Base-by-base conservation (phyloP, 2,329 filamentous ascomycete species). In the Fusarium begoniae region DNA sequence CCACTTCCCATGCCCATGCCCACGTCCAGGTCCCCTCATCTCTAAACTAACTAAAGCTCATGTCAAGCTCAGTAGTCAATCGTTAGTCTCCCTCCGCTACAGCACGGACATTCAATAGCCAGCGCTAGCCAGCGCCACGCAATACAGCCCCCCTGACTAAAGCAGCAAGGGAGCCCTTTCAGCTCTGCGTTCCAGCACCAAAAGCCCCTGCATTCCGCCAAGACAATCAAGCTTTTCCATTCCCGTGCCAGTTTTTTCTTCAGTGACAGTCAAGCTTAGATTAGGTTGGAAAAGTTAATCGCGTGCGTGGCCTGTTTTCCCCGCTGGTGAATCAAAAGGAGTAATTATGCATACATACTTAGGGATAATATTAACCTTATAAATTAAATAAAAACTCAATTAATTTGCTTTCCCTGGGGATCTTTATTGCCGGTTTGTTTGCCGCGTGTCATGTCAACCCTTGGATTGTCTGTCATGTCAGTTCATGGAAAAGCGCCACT, bases 91-190 rank as follows among this genome's bases (percentile, higher is more conserved):
- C 18, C 35, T 40, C 35, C 24, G 35, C 4, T 22, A 2, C 35
- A 54, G 35, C 35, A 54, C 51, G 14, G 35, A 40, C 35, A 26
- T 9, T 4, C 24, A 40, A 54, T 40, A 54, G 20, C 20, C 24
- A 54, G 48, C 51, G 51, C 51, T 40, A 54, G 20, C 18, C 24
- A 54, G 48, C 51, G 51, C 51, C 51, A 40, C 51, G 51, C 51
- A 54, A 54, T 54, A 38, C 17, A 17, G 10, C 6, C 51, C 51
- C 51, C 50, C 50, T 54, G 24, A 54, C 51, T 54, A 28, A 38
- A 54, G 5, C 20, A 22, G 38, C 50, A 69, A 69, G 64, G 64
- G 56, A 69, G 43, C 26, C 12, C 47, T n/a, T n/a, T 48, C 35
- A 68, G 55, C 47, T 20, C 26, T n/a, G 28, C 51, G 51, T 38